These are phyloP conservation scores for Artemisia annua DNA, from an alignment of 129 eudicot genomes.

Conservation along the genomic window DNA sequence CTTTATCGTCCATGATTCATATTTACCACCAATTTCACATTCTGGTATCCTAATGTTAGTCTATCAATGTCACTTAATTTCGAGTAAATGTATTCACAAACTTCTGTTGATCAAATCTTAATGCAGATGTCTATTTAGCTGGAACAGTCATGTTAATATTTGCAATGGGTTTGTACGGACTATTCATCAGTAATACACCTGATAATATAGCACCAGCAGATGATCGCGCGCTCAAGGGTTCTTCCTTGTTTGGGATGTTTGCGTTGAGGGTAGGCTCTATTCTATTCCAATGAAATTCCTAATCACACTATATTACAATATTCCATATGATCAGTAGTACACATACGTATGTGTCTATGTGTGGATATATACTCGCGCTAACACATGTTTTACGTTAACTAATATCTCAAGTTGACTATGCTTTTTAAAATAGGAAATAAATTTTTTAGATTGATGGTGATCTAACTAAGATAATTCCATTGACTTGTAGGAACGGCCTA, in stretches of 20 bases:
- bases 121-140: conserved; percentile 96
- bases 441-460: neutral
- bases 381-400: too few species aligned
- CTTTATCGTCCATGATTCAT: neutral
- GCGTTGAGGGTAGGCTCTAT: conserved; percentile 66
- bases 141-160: conserved; percentile 96
- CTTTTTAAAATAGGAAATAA: neutral
- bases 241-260: conserved; percentile 97
- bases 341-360: too few species aligned
- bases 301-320: neutral
- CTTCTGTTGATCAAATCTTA: neutral
- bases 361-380: too few species aligned
- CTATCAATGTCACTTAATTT: neutral
- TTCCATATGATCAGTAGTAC: too few species aligned
- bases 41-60: neutral
- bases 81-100: neutral
- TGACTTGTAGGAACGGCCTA: conserved; percentile 75
- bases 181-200: conserved; percentile 75
- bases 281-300: neutral
- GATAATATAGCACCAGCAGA: conserved; percentile 49
- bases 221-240: conserved; percentile 89
- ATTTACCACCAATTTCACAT: neutral
- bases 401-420: too few species aligned
- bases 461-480: neutral
- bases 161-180: conserved; percentile 92